Evolutionary conservation across 2,329 filamentous ascomycete species (phyloP).

Genomic region (Apiospora kogelbergensis): DNA sequence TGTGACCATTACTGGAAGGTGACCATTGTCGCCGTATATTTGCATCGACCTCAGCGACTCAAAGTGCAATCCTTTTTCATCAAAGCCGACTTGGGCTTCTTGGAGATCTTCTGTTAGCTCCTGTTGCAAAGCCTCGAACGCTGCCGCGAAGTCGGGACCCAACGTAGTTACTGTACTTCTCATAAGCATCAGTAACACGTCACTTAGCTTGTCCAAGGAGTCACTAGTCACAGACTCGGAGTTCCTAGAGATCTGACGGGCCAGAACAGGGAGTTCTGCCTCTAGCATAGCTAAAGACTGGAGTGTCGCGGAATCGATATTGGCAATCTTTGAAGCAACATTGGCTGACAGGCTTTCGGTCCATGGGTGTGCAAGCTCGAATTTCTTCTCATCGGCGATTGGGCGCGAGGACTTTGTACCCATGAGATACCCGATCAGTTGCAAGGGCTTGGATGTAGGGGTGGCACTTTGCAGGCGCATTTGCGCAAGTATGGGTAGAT

Average conservation of each 20-base stretch:
- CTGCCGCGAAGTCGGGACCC: conserved; percentile 30
- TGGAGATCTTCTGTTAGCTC: conserved; percentile 16
- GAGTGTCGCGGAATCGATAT: conserved; percentile 53
- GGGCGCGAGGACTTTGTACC: conserved; percentile 22
- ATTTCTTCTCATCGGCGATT: not conserved
- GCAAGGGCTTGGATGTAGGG: conserved; percentile 40
- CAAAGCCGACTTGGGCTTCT: conserved; percentile 20
- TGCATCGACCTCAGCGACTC: conserved; percentile 10
- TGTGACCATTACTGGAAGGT: conserved; percentile 37
- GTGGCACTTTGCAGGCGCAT: conserved; percentile 41
- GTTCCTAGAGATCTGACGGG: conserved; percentile 52
- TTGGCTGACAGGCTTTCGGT: conserved; percentile 47
- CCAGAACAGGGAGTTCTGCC: conserved; percentile 62
- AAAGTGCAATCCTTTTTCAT: conserved; percentile 25
- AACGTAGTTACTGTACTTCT: conserved; percentile 41
- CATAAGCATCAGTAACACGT: conserved; percentile 47
- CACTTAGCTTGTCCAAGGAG: conserved; percentile 48
- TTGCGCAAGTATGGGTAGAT: conserved; percentile 41
- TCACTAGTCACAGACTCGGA: conserved; percentile 50
- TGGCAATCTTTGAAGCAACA: conserved; percentile 55
- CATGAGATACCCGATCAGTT: conserved; percentile 49
- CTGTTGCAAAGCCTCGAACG: conserved; percentile 27
- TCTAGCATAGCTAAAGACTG: conserved; percentile 63
- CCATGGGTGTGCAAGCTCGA: conserved; percentile 40
- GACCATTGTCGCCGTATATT: conserved; percentile 20